Evolutionary conservation across 2,329 filamentous ascomycete species (phyloP).

Genomic region (Domatiomyces catenatus): DNA sequence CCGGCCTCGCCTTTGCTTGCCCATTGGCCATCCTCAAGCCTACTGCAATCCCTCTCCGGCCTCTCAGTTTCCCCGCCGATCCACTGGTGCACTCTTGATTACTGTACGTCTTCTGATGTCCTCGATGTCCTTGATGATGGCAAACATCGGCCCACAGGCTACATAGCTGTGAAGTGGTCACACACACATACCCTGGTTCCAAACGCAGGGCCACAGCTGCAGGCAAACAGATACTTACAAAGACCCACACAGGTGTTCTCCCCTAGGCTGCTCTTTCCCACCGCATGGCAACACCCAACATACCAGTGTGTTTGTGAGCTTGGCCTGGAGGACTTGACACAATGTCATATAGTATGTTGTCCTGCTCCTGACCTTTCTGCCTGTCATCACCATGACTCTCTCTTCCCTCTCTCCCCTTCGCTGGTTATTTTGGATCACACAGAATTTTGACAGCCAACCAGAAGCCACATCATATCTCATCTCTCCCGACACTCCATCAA

Average conservation of each 20-base stretch:
- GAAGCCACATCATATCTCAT: conserved; percentile 35
- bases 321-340: background rate
- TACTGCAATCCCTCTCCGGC: background rate
- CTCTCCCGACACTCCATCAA: conserved; percentile 56
- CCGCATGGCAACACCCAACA: background rate
- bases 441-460: conserved; percentile 7
- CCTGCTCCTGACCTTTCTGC: background rate
- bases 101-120: conserved; percentile 1
- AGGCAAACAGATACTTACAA: background rate
- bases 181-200: background rate
- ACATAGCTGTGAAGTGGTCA: background rate
- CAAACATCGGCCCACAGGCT: background rate
- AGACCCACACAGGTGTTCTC: background rate
- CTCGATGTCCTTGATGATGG: too few species aligned
- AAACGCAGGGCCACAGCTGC: background rate
- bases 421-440: background rate
- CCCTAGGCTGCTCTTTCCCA: background rate
- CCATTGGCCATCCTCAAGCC: background rate
- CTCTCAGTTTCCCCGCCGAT: background rate
- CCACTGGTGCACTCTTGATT: background rate
- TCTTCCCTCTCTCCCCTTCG: background rate
- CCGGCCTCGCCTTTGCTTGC: background rate
- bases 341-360: conserved; percentile 14
- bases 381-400: background rate
- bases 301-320: background rate